Evolutionary conservation across 129 eudicot genomes (phyloP).

Genomic region (Flaveria ramosissima): DNA sequence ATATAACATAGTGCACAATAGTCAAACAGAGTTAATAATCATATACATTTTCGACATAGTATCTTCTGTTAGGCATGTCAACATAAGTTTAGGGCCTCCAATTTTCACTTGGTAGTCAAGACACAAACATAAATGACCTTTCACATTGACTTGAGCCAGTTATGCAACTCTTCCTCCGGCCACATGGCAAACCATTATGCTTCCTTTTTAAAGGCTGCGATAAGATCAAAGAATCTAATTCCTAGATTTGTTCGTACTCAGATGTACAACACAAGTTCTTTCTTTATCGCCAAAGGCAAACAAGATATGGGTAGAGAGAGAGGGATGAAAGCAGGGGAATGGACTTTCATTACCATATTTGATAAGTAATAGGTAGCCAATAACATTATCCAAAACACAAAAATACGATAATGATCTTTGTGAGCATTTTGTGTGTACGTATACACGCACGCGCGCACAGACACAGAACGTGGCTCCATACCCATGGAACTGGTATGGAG

Average conservation of each 20-base stretch:
- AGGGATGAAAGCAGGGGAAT: neutral
- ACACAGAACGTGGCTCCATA: neutral
- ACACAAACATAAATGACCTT: slow-evolving; percentile 38
- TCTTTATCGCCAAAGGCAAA: slow-evolving; percentile 35
- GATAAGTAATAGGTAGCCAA: neutral
- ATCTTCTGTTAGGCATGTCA: neutral
- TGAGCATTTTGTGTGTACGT: neutral
- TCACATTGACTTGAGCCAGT: slow-evolving; percentile 33
- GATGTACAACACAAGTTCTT: slow-evolving; percentile 23
- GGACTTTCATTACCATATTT: neutral
- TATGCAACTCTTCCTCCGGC: slow-evolving; percentile 17
- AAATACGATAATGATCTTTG: neutral
- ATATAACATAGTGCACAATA: slow-evolving; percentile 4
- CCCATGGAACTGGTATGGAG: no score
- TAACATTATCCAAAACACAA: neutral
- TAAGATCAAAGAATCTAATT: slow-evolving; percentile 31
- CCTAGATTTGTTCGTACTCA: slow-evolving; percentile 32
- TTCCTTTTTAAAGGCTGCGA: slow-evolving; percentile 31
- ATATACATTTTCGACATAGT: neutral
- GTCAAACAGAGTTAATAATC: neutral
- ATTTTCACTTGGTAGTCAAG: slow-evolving; percentile 22
- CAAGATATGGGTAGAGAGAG: slow-evolving; percentile 28
- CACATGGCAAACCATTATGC: slow-evolving; percentile 28
- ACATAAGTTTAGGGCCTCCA: slow-evolving; percentile 11
- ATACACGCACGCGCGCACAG: neutral